Percentiles rank a stretch among this genome's conserved stretches.
Evolutionary conservation across 129 eudicot genomes (phyloP).

Genomic region (Smallanthus sonchifolius): DNA sequence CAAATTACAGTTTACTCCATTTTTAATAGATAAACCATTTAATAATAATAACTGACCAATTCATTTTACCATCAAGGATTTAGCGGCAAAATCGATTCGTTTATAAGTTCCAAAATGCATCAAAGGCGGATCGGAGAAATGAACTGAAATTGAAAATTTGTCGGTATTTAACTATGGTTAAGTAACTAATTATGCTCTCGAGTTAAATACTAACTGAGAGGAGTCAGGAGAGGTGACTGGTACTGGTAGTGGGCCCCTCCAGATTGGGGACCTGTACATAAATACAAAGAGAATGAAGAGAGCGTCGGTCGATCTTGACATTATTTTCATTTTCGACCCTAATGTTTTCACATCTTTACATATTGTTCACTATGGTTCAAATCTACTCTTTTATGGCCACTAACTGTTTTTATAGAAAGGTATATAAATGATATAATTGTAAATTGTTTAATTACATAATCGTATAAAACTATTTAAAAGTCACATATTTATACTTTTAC

Average conservation of each 20-base stretch:
- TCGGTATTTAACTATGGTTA: conserved; percentile 64
- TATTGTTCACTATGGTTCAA: background rate
- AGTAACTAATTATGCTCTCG: background rate
- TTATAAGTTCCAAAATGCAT: conserved; percentile 6
- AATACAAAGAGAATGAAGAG: conserved; percentile 28
- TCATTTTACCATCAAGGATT: background rate
- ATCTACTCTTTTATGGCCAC: background rate
- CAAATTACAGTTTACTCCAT: too few relatives aligned
- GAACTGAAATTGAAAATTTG: conserved; percentile 24
- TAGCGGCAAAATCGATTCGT: background rate
- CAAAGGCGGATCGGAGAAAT: background rate
- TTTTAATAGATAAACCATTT: background rate
- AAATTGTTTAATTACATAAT: background rate
- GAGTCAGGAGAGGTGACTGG: background rate
- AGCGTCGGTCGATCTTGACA: conserved; percentile 59
- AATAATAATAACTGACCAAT: background rate
- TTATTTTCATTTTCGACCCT: conserved; percentile 10
- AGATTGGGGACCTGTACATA: conserved; percentile 28
- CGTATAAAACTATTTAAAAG: too few relatives aligned
- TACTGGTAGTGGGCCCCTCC: conserved; percentile 18
- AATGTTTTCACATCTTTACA: conserved; percentile 1
- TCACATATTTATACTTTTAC: background rate
- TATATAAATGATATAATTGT: background rate
- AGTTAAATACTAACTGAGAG: conserved; percentile 20
- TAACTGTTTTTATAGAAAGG: background rate